phyloP scores from a whole-genome alignment of 73 alveolate species.

The Blepharisma japonicum region DNA sequence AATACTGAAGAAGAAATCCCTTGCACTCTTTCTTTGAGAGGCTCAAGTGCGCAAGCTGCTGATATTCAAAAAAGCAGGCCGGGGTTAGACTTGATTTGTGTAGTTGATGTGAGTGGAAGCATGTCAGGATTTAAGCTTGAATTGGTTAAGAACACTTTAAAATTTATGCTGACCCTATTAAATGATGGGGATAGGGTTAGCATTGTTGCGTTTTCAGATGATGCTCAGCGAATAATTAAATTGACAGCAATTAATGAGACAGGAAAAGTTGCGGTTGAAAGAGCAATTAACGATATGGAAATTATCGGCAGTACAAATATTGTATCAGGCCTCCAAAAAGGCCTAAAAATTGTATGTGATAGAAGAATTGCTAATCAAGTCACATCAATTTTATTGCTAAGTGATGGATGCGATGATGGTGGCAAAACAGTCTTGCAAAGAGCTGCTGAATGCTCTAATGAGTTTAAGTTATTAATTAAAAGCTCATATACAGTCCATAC shows the following conservation, averaged over 20 bases:
- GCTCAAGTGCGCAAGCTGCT: background rate
- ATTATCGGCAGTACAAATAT: conserved; percentile 62
- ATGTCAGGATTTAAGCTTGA: conserved; percentile 56
- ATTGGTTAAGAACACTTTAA: conserved; percentile 32
- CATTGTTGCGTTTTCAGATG: conserved; percentile 48
- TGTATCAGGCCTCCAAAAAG: conserved; percentile 53
- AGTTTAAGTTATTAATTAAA: conserved; percentile 25
- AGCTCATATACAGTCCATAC: conserved; percentile 62
- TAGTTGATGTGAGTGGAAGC: conserved; percentile 68
- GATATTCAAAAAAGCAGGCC: background rate
- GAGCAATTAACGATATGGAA: conserved; percentile 44
- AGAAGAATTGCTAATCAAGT: conserved; percentile 59
- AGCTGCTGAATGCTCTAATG: conserved; percentile 39
- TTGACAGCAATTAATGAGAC: conserved; percentile 45
- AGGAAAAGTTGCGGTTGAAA: conserved; percentile 37
- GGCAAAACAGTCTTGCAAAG: conserved; percentile 37
- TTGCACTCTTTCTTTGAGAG: conserved; percentile 3
- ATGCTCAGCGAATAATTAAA: conserved; percentile 43
- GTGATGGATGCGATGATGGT: conserved; percentile 75
- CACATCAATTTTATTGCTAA: conserved; percentile 56
- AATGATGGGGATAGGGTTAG: conserved; percentile 56
- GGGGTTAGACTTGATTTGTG: conserved; percentile 63
- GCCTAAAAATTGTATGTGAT: conserved; percentile 49
- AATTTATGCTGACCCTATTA: conserved; percentile 51
- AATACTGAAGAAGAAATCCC: conserved; percentile 32